These are phyloP conservation scores for Heliophila coronopifolia DNA, from an alignment of 441 rosid genomes.

Conservation along the genomic window DNA sequence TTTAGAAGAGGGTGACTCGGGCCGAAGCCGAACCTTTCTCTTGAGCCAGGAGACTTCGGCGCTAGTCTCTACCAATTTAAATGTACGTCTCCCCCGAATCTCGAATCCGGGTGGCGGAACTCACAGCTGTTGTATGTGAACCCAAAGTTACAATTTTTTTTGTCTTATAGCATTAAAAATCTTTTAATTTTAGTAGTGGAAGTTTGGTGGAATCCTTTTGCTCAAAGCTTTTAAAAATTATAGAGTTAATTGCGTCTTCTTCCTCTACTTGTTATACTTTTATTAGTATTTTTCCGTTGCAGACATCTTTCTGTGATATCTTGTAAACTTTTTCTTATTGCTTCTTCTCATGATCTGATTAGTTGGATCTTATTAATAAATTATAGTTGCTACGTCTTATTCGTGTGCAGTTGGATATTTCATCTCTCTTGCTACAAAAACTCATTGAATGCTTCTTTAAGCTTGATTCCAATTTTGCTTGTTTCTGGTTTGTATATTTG, in stretches of 20 bases:
- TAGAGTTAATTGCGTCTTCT: conserved; percentile 11
- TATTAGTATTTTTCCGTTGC: no score
- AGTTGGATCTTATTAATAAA: conserved; percentile 20
- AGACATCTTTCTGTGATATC: conserved; percentile 11
- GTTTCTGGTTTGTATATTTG: background rate
- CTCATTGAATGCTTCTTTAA: conserved; percentile 12
- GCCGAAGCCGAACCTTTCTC: no score
- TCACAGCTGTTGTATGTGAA: no score
- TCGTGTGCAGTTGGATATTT: conserved; percentile 14
- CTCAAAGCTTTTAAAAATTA: conserved; percentile 9
- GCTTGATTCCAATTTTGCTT: conserved; percentile 2
- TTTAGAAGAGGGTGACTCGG: no score
- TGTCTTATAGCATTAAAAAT: background rate
- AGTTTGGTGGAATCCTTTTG: conserved; percentile 33
- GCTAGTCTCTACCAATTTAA: no score
- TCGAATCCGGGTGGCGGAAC: no score
- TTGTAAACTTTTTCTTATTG: background rate
- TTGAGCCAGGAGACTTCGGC: no score
- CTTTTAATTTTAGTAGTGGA: conserved; percentile 20
- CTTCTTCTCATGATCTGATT: conserved; percentile 21
- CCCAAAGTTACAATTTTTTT: conserved; percentile 8
- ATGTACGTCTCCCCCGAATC: no score
- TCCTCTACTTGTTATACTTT: conserved; percentile 2
- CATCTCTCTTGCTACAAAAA: background rate
- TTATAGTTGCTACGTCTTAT: conserved; percentile 23